Evolutionary conservation across 73 alveolate genomes (phyloP).

Genomic region (Tetrahymena malaccensis): DNA sequence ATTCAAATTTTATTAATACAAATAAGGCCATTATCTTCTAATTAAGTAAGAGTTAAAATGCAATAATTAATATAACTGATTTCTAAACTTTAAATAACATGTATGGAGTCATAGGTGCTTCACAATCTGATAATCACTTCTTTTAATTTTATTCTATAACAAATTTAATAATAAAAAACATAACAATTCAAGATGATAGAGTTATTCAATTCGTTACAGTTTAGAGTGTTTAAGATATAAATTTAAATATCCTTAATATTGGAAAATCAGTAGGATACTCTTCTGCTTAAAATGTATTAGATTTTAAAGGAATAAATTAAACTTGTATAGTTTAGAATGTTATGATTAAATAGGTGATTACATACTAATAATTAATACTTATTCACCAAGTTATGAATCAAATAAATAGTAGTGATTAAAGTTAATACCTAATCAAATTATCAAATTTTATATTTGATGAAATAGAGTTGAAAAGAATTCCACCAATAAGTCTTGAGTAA

Average conservation of each 20-base stretch:
- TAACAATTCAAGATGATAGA: background rate
- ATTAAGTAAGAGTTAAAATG: background rate
- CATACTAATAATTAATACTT: background rate
- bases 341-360: no score
- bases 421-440: background rate
- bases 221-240: no score
- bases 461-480: background rate
- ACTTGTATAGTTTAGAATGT: background rate
- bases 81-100: no score
- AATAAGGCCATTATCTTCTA: background rate
- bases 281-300: background rate
- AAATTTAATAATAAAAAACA: no score
- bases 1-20: background rate
- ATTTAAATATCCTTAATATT: no score
- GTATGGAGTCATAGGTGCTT: no score
- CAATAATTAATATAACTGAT: background rate
- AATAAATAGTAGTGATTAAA: no score
- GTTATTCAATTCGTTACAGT: background rate
- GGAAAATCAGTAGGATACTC: background rate
- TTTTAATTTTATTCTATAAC: background rate
- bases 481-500: background rate
- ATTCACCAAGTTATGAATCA: no score
- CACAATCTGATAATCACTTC: no score
- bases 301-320: no score
- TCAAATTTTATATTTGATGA: background rate